phyloP scores from a whole-genome alignment of 352 stramenopile species.

The Pythium sp. region DNA sequence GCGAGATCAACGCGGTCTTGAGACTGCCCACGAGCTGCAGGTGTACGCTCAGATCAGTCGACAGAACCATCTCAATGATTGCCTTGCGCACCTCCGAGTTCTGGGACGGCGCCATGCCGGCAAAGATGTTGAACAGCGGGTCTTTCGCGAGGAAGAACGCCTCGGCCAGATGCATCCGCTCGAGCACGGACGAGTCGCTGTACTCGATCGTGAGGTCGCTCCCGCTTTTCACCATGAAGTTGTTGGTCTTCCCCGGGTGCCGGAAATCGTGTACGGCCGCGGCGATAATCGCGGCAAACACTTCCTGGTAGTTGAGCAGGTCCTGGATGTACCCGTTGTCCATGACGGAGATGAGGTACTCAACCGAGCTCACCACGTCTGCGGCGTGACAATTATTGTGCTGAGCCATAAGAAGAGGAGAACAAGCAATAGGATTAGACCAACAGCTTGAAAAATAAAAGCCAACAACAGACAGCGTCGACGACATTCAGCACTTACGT shows the following conservation, averaged over 20 bases:
- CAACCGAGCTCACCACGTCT: slow-evolving; percentile 77
- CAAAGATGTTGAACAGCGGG: slow-evolving; percentile 75
- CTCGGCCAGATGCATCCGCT: slow-evolving; percentile 85
- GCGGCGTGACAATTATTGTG: slow-evolving; percentile 81
- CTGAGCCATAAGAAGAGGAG: slow-evolving; percentile 20
- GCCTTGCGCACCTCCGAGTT: slow-evolving; percentile 73
- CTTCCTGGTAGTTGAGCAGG: slow-evolving; percentile 75
- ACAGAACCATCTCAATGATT: slow-evolving; percentile 86
- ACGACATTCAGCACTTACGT: slow-evolving; percentile 37
- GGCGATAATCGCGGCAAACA: slow-evolving; percentile 76
- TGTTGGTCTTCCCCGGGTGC: slow-evolving; percentile 84
- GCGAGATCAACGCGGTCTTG: slow-evolving; percentile 78
- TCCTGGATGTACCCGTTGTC: slow-evolving; percentile 81
- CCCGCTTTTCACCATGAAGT: slow-evolving; percentile 78
- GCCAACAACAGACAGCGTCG: background rate
- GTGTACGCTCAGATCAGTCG: slow-evolving; percentile 80
- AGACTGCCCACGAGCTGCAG: slow-evolving; percentile 75
- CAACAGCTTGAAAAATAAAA: background rate
- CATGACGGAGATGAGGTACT: slow-evolving; percentile 79
- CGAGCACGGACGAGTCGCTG: slow-evolving; percentile 78
- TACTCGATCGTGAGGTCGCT: slow-evolving; percentile 79
- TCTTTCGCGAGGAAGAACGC: slow-evolving; percentile 74
- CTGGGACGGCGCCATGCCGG: slow-evolving; percentile 46
- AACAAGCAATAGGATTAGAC: background rate
- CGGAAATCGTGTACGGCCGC: slow-evolving; percentile 85